Evolutionary conservation across 2,329 filamentous ascomycete species (phyloP), one percentile per base, ranked within the genome.

Genomic region (Pseudocercospora fijiensis): DNA sequence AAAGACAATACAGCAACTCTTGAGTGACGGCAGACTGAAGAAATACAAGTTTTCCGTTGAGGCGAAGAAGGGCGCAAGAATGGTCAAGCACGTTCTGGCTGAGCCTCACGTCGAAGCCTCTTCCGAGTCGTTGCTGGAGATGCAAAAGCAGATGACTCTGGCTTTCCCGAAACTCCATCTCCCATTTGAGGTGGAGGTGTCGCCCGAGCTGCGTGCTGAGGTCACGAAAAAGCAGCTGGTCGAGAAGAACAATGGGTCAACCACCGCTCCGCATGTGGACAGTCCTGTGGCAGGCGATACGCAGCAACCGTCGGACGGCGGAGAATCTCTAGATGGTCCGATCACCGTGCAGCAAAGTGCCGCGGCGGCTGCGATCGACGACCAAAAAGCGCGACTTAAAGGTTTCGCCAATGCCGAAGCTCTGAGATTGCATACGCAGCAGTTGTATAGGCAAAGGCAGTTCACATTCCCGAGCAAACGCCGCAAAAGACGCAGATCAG

Each of bases 1-100:
- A 27, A 77, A 76, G 13, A 76, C 82, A 2, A 74, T 86, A 56
- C 83, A 82, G 63, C 72, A 78, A 20, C 74, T 88, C 65, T 75
- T 85, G 41, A 78, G 80, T 43, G 74, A 78, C 20, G 81, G 82
- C 10, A 83, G 81, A 60, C 73, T 88, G 45, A 82, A 81, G 53
- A 82, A 83, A 64, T 72, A 84, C 52, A 80, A 76, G 1, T 86
- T 86, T 70, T 78, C 78, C 16, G 84, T 84, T 67, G 78, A 76
- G 63, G 78, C 80, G 18, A 75, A 72, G 28, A 80, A 80, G 61
- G 83, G 83, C 1, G 70, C 79, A 4, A 79, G 80, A 69, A 76
- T 82, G 18, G 82, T 78, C n/a, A 83, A 80, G 60, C 78, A 76
- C 4, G 79, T 88, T 16, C 69, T 87, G 27, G 78, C 78, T 10